Evolutionary conservation across 2,329 filamentous ascomycete species (phyloP).

Genomic region (Cladosporium sp.): DNA sequence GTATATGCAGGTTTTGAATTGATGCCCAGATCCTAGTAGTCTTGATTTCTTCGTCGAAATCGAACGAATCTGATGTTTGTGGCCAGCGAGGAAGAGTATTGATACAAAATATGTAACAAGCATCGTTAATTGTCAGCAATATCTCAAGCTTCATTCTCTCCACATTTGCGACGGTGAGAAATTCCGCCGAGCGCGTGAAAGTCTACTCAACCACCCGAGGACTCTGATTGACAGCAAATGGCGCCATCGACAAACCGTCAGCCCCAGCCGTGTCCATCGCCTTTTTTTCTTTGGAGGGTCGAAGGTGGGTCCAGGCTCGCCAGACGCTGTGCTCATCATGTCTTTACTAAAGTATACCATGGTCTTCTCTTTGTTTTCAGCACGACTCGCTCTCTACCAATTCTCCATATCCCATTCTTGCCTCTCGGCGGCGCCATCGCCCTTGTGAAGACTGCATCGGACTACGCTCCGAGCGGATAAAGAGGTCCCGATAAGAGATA

Average conservation of each 20-base stretch:
- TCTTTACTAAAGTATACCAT: background rate
- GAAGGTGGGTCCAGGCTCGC: conserved; percentile 6
- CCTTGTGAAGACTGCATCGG: background rate
- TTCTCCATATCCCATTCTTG: background rate
- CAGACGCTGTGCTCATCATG: background rate
- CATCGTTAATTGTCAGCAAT: too few relatives aligned
- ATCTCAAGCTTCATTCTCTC: background rate
- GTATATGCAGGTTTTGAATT: too few relatives aligned
- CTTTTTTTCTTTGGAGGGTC: background rate
- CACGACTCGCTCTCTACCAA: background rate
- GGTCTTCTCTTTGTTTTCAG: background rate
- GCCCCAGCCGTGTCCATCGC: conserved; percentile 1
- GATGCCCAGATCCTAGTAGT: too few relatives aligned
- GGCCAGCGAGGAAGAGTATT: too few relatives aligned
- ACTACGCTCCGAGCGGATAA: background rate
- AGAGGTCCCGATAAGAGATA: background rate
- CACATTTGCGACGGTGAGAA: background rate
- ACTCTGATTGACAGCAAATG: background rate
- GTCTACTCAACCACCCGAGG: background rate
- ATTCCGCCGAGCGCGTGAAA: background rate
- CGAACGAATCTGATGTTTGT: too few relatives aligned
- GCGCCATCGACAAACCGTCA: conserved; percentile 9
- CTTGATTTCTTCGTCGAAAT: too few relatives aligned
- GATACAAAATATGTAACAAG: too few relatives aligned
- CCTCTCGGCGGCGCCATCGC: background rate